These are phyloP conservation scores for Cercis canadensis DNA, from an alignment of 306 rosid genomes.

Conservation along the genomic window DNA sequence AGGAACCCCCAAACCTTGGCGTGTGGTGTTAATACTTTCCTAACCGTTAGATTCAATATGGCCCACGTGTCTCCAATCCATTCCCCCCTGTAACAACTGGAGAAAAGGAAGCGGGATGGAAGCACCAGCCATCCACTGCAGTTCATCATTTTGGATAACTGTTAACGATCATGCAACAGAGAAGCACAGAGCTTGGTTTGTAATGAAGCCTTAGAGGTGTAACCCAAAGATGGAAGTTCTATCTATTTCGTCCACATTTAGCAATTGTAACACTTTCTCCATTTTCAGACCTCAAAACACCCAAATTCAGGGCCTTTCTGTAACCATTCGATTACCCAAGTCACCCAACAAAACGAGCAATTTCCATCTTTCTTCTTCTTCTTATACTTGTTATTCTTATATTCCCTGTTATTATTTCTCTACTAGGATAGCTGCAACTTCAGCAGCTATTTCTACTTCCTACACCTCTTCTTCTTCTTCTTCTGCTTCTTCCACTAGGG, in stretches of 20 bases:
- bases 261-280: slow-evolving; percentile 37
- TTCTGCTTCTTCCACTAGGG: slow-evolving; percentile 46
- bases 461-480: not conserved
- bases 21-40: not conserved
- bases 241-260: slow-evolving; percentile 40
- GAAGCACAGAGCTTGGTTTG: not conserved
- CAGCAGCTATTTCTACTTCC: slow-evolving; percentile 47
- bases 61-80: too few species aligned
- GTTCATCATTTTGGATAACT: too few species aligned
- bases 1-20: too few species aligned
- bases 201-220: slow-evolving; percentile 17
- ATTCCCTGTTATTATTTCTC: slow-evolving; percentile 31
- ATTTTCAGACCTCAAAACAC: slow-evolving; percentile 37
- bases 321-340: slow-evolving; percentile 44
- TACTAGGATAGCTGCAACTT: slow-evolving; percentile 40
- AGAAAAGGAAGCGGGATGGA: too few species aligned
- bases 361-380: slow-evolving; percentile 38
- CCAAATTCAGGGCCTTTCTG: slow-evolving; percentile 40
- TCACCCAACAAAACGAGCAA: slow-evolving; percentile 22
- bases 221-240: slow-evolving; percentile 53
- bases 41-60: too few species aligned
- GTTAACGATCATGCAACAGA: too few species aligned
- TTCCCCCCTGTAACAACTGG: too few species aligned
- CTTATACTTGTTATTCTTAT: slow-evolving; percentile 37
- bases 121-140: too few species aligned